Evolutionary conservation across 768 basidiomycete species (phyloP).

Genomic region (Boletus reticuloceps): DNA sequence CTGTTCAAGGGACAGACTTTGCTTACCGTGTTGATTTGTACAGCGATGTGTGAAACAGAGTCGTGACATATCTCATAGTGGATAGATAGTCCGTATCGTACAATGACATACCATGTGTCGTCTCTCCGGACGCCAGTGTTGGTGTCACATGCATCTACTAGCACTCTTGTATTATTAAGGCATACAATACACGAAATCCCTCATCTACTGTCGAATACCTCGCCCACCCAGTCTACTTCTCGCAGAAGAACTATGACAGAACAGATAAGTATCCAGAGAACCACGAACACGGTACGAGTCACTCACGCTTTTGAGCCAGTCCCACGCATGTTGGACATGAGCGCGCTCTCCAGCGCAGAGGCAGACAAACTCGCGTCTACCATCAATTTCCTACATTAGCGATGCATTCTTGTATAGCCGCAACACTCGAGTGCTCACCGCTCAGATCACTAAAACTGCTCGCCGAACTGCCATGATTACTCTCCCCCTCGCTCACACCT

Average conservation of each 20-base stretch:
- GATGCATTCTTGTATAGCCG: not conserved
- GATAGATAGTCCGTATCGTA: too few species aligned
- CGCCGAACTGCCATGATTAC: constrained; percentile 67
- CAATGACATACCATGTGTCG: too few species aligned
- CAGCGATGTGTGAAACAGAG: too few species aligned
- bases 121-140: too few species aligned
- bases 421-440: constrained; percentile 45
- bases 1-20: too few species aligned
- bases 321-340: constrained; percentile 70
- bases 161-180: not conserved
- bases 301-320: constrained; percentile 71
- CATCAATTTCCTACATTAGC: not conserved
- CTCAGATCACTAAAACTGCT: constrained; percentile 88
- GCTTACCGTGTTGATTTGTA: too few species aligned
- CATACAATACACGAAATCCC: not conserved
- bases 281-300: not conserved
- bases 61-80: too few species aligned
- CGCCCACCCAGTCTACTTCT: constrained; percentile 31
- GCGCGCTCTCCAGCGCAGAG: constrained; percentile 77
- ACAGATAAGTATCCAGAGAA: not conserved
- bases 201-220: constrained; percentile 27
- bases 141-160: too few species aligned
- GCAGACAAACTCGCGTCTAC: constrained; percentile 72
- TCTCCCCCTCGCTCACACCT: constrained; percentile 51
- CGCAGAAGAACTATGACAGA: constrained; percentile 32